Conservation (phyloP, 768 basidiomycete genomes). For the Phylloporus sp. region DNA sequence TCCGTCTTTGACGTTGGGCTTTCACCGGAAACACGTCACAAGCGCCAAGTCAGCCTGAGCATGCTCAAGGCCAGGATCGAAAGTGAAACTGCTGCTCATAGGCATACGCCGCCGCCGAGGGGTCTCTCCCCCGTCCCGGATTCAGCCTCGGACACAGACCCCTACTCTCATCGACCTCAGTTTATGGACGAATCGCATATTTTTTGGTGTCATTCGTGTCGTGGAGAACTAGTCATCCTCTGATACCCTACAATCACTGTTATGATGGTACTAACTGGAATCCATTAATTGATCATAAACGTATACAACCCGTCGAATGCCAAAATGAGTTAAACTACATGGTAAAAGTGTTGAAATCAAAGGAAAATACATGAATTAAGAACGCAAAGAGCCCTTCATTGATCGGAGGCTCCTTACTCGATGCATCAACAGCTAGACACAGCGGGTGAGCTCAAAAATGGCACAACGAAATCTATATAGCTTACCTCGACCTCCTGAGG, state of each 20-base stretch:
- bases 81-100: constrained; percentile 54
- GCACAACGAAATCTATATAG: not conserved
- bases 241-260: constrained; percentile 15
- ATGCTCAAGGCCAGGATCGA: constrained; percentile 92
- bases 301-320: constrained; percentile 7
- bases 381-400: constrained; percentile 12
- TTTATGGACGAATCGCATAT: constrained; percentile 86
- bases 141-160: constrained; percentile 14
- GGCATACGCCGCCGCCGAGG: constrained; percentile 49
- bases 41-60: constrained; percentile 75
- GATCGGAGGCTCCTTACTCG: constrained; percentile 30
- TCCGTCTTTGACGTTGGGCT: constrained; percentile 66
- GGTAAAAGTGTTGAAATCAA: constrained; percentile 2
- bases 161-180: constrained; percentile 46
- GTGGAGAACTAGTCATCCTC: constrained; percentile 75
- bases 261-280: constrained; percentile 13
- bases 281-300: constrained; percentile 20
- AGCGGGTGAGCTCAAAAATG: constrained; percentile 8
- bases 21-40: constrained; percentile 72
- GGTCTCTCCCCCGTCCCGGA: constrained; percentile 51
- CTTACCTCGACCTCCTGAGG: constrained; percentile 70
- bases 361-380: constrained; percentile 5
- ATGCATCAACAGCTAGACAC: constrained; percentile 43
- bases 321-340: constrained; percentile 1
- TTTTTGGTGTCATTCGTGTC: constrained; percentile 85